These are phyloP conservation scores for Baeospora myosura DNA, from an alignment of 1,284 basidiomycete genomes.

Conservation along the genomic window DNA sequence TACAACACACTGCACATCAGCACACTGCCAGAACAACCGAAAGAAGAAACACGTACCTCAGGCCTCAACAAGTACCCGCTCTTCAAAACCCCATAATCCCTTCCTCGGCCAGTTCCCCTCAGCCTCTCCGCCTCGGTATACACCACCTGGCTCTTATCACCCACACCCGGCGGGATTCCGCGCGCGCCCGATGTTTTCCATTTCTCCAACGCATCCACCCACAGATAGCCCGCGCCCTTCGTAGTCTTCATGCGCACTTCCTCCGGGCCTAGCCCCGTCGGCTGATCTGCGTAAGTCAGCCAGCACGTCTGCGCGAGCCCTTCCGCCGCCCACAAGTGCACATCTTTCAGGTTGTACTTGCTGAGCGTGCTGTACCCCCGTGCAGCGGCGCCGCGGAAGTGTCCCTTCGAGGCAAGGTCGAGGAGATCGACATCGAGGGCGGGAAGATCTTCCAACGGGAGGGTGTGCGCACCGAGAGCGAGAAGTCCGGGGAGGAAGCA, in stretches of 20 bases:
- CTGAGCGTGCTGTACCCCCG: too few species aligned
- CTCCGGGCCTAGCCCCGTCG: slow-evolving; percentile 58
- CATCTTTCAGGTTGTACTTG: too few species aligned
- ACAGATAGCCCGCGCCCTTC: slow-evolving; percentile 26
- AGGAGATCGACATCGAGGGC: too few species aligned
- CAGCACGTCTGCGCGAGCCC: slow-evolving; percentile 65
- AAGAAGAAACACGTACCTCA: slow-evolving; percentile 39
- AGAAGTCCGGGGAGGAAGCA: slow-evolving; percentile 77
- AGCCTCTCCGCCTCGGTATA: too few species aligned
- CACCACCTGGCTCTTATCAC: slow-evolving; percentile 16
- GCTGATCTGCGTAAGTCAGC: slow-evolving; percentile 56
- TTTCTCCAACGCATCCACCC: slow-evolving; percentile 43
- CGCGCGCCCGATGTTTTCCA: slow-evolving; percentile 42
- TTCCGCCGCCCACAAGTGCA: slow-evolving; percentile 59
- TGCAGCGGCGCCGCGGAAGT: too few species aligned
- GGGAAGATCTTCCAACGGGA: slow-evolving; percentile 32
- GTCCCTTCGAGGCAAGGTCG: too few species aligned
- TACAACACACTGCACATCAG: slow-evolving; percentile 22
- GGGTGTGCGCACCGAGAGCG: slow-evolving; percentile 59
- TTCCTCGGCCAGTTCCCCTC: too few species aligned
- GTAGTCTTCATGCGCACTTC: slow-evolving; percentile 31
- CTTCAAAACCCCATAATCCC: slow-evolving; percentile 45
- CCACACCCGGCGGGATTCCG: slow-evolving; percentile 48
- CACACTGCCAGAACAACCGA: not conserved
- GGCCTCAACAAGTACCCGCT: slow-evolving; percentile 50